These are phyloP conservation scores for Leishmania aethiopica DNA, from an alignment of 208 protist genomes.

Conservation along the genomic window DNA sequence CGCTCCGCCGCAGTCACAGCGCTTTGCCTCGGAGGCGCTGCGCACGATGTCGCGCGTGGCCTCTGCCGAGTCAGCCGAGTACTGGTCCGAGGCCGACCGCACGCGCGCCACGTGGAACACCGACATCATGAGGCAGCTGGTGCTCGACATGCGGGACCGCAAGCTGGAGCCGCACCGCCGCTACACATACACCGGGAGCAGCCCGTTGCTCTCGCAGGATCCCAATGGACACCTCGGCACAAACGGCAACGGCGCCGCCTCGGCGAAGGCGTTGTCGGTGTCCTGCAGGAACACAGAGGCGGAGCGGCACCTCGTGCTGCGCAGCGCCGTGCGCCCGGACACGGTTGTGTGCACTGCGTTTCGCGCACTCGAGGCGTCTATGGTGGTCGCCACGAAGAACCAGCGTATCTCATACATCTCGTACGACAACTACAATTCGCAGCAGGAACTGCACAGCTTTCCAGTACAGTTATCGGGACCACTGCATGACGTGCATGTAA, in stretches of 20 bases:
- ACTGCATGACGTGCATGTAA: slow-evolving; percentile 72
- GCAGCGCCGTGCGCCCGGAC: slow-evolving; percentile 54
- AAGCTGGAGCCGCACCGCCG: slow-evolving; percentile 50
- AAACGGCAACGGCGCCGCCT: slow-evolving; percentile 5
- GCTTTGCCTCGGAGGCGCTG: slow-evolving; percentile 74
- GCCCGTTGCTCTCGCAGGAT: background rate
- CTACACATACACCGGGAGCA: slow-evolving; percentile 8
- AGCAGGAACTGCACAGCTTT: slow-evolving; percentile 68
- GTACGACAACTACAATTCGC: slow-evolving; percentile 79
- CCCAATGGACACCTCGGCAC: background rate
- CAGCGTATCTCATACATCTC: slow-evolving; percentile 72
- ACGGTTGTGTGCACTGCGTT: slow-evolving; percentile 70
- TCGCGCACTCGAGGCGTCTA: slow-evolving; percentile 70
- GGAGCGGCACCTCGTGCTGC: slow-evolving; percentile 63
- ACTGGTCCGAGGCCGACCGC: slow-evolving; percentile 79
- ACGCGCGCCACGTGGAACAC: slow-evolving; percentile 72
- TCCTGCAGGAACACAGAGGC: slow-evolving; percentile 9
- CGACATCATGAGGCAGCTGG: slow-evolving; percentile 82
- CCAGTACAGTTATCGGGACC: slow-evolving; percentile 54
- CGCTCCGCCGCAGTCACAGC: slow-evolving; percentile 58
- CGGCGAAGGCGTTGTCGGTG: background rate
- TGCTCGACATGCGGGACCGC: slow-evolving; percentile 74
- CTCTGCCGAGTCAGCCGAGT: slow-evolving; percentile 54
- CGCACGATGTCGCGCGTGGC: slow-evolving; percentile 83
- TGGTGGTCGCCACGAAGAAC: slow-evolving; percentile 76